Percentiles rank a stretch among this genome's conserved stretches.
Evolutionary conservation across 306 rosid genomes (phyloP).

Genomic region (Pyrus pyrifolia): DNA sequence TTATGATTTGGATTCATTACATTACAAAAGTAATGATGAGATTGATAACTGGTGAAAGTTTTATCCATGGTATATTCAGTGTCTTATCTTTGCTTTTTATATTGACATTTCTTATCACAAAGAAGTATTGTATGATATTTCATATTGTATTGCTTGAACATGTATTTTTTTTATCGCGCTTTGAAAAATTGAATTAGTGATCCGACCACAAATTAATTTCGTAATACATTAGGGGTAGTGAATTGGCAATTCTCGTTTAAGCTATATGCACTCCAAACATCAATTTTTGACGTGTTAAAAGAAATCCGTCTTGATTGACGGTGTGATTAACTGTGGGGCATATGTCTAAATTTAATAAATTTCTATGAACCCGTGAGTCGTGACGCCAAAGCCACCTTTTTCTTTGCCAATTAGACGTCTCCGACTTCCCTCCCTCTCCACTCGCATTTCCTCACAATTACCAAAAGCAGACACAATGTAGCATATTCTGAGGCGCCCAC

Average conservation of each 20-base stretch:
- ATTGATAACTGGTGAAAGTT: too few relatives aligned
- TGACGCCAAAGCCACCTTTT: neutral
- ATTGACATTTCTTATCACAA: too few relatives aligned
- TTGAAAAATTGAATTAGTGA: too few relatives aligned
- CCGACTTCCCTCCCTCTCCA: neutral
- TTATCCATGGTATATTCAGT: too few relatives aligned
- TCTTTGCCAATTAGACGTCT: constrained; percentile 1
- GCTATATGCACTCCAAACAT: too few relatives aligned
- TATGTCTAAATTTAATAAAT: neutral
- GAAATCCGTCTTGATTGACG: neutral
- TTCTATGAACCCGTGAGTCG: neutral
- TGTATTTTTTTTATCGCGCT: neutral
- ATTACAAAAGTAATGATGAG: neutral
- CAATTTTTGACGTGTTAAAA: too few relatives aligned
- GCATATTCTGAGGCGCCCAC: constrained; percentile 38
- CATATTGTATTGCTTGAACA: too few relatives aligned
- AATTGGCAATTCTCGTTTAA: too few relatives aligned
- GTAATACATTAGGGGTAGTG: neutral
- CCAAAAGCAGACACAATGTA: constrained; percentile 13
- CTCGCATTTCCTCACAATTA: constrained; percentile 6
- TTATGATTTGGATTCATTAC: neutral
- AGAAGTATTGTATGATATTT: too few relatives aligned
- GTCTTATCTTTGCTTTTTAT: too few relatives aligned
- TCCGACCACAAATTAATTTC: neutral
- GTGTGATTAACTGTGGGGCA: neutral